Percentiles rank a stretch among this genome's conserved stretches.
phyloP scores from a whole-genome alignment of 441 rosid species.

The Theobroma grandiflorum region DNA sequence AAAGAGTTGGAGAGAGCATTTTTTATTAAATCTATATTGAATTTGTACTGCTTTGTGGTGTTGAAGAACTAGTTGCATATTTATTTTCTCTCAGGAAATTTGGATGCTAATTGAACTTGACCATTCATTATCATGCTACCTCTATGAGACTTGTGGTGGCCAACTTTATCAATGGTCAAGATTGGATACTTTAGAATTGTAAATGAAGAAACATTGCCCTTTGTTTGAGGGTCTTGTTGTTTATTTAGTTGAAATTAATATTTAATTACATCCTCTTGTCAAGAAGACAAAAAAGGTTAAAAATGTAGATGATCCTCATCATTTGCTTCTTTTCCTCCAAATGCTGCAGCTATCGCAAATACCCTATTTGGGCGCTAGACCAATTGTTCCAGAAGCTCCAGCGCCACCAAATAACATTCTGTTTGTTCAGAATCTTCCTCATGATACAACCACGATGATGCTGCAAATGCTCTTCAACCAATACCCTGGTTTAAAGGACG shows the following conservation, averaged over 20 bases:
- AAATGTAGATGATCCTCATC: not conserved
- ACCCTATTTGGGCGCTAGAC: slow-evolving; percentile 78
- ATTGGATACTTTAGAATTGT: not conserved
- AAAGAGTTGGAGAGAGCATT: not conserved
- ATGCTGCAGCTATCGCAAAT: slow-evolving; percentile 80
- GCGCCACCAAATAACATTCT: slow-evolving; percentile 96
- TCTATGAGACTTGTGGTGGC: not conserved
- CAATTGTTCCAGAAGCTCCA: slow-evolving; percentile 80
- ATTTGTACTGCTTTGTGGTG: not conserved
- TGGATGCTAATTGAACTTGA: slow-evolving; percentile 11
- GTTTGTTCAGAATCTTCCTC: slow-evolving; percentile 92
- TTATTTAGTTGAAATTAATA: not conserved
- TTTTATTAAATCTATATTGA: not conserved
- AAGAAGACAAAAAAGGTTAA: not conserved
- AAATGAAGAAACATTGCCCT: not conserved
- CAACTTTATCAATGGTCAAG: not conserved
- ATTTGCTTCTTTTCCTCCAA: slow-evolving; percentile 5
- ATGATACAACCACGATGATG: slow-evolving; percentile 81
- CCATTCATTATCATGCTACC: not conserved
- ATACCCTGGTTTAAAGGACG: slow-evolving; percentile 89
- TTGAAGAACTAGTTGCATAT: not conserved
- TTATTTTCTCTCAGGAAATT: not conserved
- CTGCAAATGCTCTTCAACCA: slow-evolving; percentile 83
- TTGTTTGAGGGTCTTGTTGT: not conserved
- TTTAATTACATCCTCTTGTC: not conserved